A percentile compares a stretch with the other conserved stretches of the same genome.
Conservation (phyloP, 2,329 filamentous ascomycete species). For the Hymenoscyphus albidus region DNA sequence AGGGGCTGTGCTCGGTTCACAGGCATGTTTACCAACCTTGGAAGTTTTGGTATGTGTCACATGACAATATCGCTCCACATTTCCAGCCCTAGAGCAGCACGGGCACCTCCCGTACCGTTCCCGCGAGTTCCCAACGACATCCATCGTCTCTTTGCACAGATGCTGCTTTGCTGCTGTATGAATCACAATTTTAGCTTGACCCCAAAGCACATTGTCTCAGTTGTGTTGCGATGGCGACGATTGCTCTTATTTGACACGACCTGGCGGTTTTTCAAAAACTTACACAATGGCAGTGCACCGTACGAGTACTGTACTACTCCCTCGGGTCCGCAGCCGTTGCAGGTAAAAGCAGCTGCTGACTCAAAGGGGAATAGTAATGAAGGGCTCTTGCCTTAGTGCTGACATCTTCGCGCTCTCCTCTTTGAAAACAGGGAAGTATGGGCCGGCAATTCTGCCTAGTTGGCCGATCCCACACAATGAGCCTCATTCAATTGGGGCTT, state of each 20-base stretch:
- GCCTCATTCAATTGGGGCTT: conserved; percentile 5
- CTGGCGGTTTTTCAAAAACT: background rate
- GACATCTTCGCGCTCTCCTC: background rate
- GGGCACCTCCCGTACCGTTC: background rate
- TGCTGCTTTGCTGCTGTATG: background rate
- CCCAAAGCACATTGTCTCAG: background rate
- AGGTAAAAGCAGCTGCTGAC: background rate
- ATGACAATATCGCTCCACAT: background rate
- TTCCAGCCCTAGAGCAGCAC: background rate
- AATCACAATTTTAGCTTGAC: background rate
- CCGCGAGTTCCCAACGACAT: background rate
- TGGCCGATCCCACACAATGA: background rate
- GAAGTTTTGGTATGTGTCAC: background rate
- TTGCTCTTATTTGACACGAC: background rate
- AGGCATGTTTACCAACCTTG: no score
- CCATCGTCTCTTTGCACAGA: conserved; percentile 1
- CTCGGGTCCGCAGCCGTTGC: background rate
- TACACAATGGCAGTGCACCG: background rate
- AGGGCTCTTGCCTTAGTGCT: background rate
- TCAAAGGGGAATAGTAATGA: background rate
- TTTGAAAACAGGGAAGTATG: background rate
- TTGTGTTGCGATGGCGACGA: background rate
- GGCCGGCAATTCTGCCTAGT: conserved; percentile 2
- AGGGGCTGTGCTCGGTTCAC: background rate
- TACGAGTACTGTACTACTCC: background rate